phyloP scores from a whole-genome alignment of 2,329 filamentous ascomycete genomes.

The Colletotrichum paranaense region DNA sequence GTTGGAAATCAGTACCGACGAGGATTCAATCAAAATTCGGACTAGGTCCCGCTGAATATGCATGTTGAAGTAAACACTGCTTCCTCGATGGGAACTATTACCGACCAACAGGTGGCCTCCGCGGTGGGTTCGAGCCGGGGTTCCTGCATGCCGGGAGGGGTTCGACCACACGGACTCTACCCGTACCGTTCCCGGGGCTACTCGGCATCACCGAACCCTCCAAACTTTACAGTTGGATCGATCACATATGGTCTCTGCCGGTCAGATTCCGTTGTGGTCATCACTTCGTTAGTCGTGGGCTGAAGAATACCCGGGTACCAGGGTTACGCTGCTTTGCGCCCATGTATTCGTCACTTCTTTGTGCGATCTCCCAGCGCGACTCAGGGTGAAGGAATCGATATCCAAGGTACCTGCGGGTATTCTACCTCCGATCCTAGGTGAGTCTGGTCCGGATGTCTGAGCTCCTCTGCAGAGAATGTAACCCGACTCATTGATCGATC shows the following conservation, averaged over 20 bases:
- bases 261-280: no score
- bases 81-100: not conserved
- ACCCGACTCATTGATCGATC: not conserved
- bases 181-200: no score
- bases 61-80: not conserved
- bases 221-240: no score
- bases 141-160: not conserved
- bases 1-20: not conserved
- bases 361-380: not conserved
- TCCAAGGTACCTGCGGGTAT: not conserved
- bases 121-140: slow-evolving; percentile 8
- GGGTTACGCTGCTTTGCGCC: no score
- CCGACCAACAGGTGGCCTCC: not conserved
- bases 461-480: not conserved
- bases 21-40: not conserved
- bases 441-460: not conserved
- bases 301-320: no score
- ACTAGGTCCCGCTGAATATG: not conserved
- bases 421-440: not conserved
- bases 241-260: no score
- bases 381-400: not conserved
- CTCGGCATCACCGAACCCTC: no score
- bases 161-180: no score
- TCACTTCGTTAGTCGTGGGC: no score
- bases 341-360: not conserved